Conservation (phyloP, 257 asterid genomes). For the Ilex aquifolium region DNA sequence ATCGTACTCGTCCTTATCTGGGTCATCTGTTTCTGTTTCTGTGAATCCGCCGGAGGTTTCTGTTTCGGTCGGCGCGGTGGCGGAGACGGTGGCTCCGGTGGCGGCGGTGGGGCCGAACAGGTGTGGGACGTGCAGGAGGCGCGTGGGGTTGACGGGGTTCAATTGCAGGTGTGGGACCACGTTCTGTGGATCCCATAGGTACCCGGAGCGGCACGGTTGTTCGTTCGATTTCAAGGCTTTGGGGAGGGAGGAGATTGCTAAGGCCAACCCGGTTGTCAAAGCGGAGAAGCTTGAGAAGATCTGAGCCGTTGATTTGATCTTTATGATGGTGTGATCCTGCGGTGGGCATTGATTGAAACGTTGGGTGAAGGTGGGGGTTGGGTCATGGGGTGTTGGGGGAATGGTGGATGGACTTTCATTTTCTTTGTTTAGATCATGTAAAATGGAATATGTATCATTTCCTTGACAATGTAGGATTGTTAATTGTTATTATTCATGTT, state of each 20-base stretch:
- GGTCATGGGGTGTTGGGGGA: neutral
- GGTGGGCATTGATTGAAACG: neutral
- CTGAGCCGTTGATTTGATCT: conserved; percentile 14
- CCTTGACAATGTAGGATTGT: too few species aligned
- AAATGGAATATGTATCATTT: neutral
- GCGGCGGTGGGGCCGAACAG: conserved; percentile 17
- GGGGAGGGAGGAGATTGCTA: conserved; percentile 39
- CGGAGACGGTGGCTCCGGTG: neutral
- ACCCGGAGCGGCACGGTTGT: conserved; percentile 43
- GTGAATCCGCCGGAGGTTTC: neutral
- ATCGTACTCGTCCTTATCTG: conserved; percentile 7
- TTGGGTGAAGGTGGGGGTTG: neutral
- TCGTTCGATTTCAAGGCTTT: conserved; percentile 35
- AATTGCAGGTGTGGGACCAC: conserved; percentile 45
- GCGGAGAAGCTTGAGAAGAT: conserved; percentile 41
- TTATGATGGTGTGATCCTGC: neutral
- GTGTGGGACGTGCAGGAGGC: conserved; percentile 33
- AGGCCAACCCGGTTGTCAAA: conserved; percentile 40
- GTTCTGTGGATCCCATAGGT: conserved; percentile 46
- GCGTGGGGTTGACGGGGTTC: conserved; percentile 43
- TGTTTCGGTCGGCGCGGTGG: neutral
- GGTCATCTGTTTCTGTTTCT: neutral
- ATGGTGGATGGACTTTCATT: neutral
- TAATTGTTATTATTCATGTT: too few species aligned
- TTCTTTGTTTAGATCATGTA: neutral